Base-by-base conservation (phyloP, 2,329 filamentous ascomycete genomes). In the Fusarium neocosmosporiellum region DNA sequence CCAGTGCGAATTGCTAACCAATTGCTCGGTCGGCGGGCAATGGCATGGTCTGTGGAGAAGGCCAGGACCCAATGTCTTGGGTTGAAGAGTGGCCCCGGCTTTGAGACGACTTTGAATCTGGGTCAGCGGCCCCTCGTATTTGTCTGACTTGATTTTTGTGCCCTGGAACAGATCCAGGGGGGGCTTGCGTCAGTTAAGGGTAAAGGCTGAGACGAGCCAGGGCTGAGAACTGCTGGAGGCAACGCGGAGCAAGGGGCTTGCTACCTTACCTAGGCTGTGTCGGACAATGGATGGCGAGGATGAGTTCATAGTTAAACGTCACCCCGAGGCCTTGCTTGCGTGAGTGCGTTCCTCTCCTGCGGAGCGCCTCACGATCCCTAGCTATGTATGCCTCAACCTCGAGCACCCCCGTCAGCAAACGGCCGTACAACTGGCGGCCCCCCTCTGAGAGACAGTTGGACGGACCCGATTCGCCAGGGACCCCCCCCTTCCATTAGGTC, bases 121-220 rank as follows among this genome's bases (percentile, higher is more conserved):
- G 43, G 70, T 63, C 70, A 72, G 59, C 60, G 55, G 72, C 66
- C 53, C 61, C 70, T 72, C 70, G 70, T 72, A 72, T 72, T 61
- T 70, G 41, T 46, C 61, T 62, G 60, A 53, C 53, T 57, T 62
- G 60, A 57, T 39, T 57, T 57, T 60, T 50, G 46, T 31, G 58
- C 37, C 66, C 69, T 73, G 70, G 61, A 16, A 60, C 50, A 33
- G 27, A n/a, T n/a, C n/a, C 41, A 48, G 65, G 66, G 53, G 53
- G 66, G 58, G 43, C 33, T 46, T 69, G 34, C 37, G 58, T 41
- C 33, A 29, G 50, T n/a, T 61, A 34, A 34, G 46, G 20, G 31
- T 31, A 33, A 71, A 22, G 36, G 22, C 22, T 37, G 37, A 61
- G 46, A 18, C 53, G 55, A 48, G 46, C 20, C 53, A 55, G 29